Evolutionary conservation across 257 asterid genomes (phyloP), one percentile per base, ranked within the genome.

Genomic region (Anisodus tanguticus): DNA sequence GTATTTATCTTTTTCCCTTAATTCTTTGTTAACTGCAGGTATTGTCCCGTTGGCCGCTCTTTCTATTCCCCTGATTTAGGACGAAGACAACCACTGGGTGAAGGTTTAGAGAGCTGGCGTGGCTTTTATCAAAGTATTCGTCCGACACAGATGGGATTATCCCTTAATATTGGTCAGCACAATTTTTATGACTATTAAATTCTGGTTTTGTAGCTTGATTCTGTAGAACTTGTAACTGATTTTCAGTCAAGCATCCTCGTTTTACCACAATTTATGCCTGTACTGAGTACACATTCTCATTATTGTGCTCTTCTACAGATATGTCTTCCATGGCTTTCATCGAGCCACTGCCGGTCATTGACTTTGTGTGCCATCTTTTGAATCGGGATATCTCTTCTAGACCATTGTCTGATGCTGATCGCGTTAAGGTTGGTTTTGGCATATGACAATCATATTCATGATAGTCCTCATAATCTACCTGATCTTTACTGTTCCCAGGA

Each of bases 131-230:
- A 96, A 86, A 96, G 99, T 86, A 96, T 96, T 79, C 96, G 99
- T n/a, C 99, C 99, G 17, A 96, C 99, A 15, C 99, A 96, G 89
- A 96, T 96, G 99, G 99, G 99, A 0, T 87, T 96, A 88, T 96
- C 99, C 0, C 85, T 96, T 58, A 96, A 96, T 83, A 96, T 96
- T 53, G 99, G 99, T 96, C 90, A 89, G 92, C 47, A 0, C 62
- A 81, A 15, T 62, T 66, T 81, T 37, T 22, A 60, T 53, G 58
- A 66, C 51, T 22, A 22, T 51, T 10, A 15, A 45, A 5, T 68
- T 54, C 49, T 74, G 62, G 17, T 72, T 83, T 35, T 47, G 22
- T 85, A 11, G 17, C 53, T 37, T 26, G 39, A 31, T 81, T 37
- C 15, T 8, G 70, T 51, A 13, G 72, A 39, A 81, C 13, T 26